Evolutionary conservation across 768 basidiomycete genomes (phyloP).

Genomic region (Trichaptum fuscoviolaceum): DNA sequence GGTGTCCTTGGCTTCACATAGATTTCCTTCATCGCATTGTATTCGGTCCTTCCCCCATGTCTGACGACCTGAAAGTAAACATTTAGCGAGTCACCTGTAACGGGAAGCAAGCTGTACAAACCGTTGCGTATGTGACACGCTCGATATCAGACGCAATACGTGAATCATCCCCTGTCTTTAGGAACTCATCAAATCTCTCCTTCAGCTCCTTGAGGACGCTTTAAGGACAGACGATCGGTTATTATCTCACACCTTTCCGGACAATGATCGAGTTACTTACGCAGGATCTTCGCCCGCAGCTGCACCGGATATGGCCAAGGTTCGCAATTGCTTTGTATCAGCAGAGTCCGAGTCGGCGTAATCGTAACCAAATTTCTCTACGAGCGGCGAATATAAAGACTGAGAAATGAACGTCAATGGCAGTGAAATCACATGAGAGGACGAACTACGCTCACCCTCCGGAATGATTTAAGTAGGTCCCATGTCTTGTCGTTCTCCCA

Average conservation of each 20-base stretch:
- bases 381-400: conserved; percentile 69
- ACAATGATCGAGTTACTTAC: conserved; percentile 9
- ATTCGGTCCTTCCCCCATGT: conserved; percentile 71
- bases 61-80: conserved; percentile 50
- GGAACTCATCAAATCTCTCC: conserved; percentile 63
- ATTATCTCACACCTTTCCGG: not conserved
- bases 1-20: conserved; percentile 73
- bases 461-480: conserved; percentile 53
- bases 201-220: conserved; percentile 75
- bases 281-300: conserved; percentile 39
- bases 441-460: conserved; percentile 39
- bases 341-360: conserved; percentile 59
- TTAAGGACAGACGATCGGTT: conserved; percentile 3
- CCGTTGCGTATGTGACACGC: conserved; percentile 45
- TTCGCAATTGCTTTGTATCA: conserved; percentile 68
- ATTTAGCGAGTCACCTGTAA: conserved; percentile 2
- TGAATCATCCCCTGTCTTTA: conserved; percentile 69
- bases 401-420: conserved; percentile 20
- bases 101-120: conserved; percentile 21
- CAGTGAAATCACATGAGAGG: not conserved
- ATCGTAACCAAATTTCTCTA: conserved; percentile 74
- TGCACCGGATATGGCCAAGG: conserved; percentile 60
- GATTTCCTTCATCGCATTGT: conserved; percentile 62
- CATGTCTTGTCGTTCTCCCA: conserved; percentile 68
- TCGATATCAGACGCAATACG: conserved; percentile 79